phyloP scores from a whole-genome alignment of 345 rosid genomes.

The Iberis pinnata region DNA sequence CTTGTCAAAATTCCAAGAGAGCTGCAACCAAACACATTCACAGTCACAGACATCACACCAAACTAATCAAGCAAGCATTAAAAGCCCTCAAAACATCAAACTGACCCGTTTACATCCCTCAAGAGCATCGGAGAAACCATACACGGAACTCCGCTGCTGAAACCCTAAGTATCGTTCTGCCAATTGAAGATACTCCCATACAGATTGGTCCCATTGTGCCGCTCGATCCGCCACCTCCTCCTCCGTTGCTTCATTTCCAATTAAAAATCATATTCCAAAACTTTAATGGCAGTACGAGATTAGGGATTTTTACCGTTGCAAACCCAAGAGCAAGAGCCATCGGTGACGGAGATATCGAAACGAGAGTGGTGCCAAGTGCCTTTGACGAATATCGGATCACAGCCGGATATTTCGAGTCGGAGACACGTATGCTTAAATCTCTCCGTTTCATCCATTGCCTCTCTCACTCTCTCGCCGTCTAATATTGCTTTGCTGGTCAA shows the following conservation, averaged over 20 bases:
- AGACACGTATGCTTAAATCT: constrained; percentile 59
- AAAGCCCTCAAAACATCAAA: not conserved
- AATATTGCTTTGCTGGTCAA: not conserved
- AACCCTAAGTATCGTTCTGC: constrained; percentile 75
- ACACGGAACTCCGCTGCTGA: constrained; percentile 62
- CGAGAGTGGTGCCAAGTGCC: constrained; percentile 59
- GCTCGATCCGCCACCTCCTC: constrained; percentile 73
- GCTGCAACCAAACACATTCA: constrained; percentile 35
- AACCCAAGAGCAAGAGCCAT: constrained; percentile 69
- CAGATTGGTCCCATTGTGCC: constrained; percentile 80
- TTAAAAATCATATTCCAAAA: not conserved
- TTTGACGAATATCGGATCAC: constrained; percentile 55
- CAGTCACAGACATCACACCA: not conserved
- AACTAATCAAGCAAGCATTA: not conserved
- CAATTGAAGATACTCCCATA: constrained; percentile 55
- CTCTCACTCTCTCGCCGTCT: not conserved
- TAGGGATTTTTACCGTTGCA: constrained; percentile 47
- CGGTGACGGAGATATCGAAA: constrained; percentile 70
- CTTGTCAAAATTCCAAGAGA: constrained; percentile 87
- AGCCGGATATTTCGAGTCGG: constrained; percentile 41
- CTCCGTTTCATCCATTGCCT: constrained; percentile 30
- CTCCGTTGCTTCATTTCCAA: constrained; percentile 43
- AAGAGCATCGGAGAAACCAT: constrained; percentile 66
- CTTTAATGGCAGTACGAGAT: not conserved
- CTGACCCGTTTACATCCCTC: constrained; percentile 64